Conservation (phyloP, 2,329 filamentous ascomycete genomes). For the Colletotrichum sp. region DNA sequence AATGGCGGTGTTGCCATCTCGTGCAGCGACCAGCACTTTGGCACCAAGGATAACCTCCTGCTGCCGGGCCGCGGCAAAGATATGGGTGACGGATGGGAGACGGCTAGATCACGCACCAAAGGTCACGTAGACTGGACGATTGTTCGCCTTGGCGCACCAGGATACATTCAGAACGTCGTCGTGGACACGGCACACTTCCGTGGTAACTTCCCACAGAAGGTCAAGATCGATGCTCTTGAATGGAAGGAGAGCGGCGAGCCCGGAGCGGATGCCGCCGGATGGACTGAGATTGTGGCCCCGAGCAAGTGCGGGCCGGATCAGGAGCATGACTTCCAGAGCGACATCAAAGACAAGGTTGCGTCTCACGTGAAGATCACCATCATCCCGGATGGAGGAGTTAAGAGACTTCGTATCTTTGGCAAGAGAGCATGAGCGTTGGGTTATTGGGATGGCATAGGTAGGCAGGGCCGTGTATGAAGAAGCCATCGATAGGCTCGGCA, state of each 20-base stretch:
- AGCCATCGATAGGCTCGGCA: neutral
- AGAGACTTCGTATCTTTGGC: constrained; percentile 81
- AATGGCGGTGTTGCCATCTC: constrained; percentile 78
- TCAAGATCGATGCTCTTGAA: constrained; percentile 68
- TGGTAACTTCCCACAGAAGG: constrained; percentile 82
- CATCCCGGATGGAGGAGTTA: constrained; percentile 92
- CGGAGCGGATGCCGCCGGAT: constrained; percentile 60
- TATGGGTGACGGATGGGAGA: constrained; percentile 92
- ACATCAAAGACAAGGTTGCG: constrained; percentile 64
- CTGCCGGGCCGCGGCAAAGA: constrained; percentile 79
- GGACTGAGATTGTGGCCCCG: constrained; percentile 69
- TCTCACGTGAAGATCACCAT: constrained; percentile 91
- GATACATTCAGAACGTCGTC: constrained; percentile 68
- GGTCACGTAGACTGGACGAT: constrained; percentile 84
- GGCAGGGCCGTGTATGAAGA: neutral
- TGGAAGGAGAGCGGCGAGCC: constrained; percentile 61
- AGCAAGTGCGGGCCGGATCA: constrained; percentile 75
- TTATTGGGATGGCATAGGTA: neutral
- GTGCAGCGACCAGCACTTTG: constrained; percentile 86
- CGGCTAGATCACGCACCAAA: constrained; percentile 73
- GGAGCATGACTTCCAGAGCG: constrained; percentile 70
- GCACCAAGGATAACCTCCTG: constrained; percentile 81
- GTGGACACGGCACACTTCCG: constrained; percentile 85
- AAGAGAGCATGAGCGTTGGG: constrained; percentile 46
- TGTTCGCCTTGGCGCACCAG: constrained; percentile 72